These are phyloP conservation scores for Lachnellula subtilissima DNA, from an alignment of 2,329 filamentous ascomycete genomes.

Conservation along the genomic window DNA sequence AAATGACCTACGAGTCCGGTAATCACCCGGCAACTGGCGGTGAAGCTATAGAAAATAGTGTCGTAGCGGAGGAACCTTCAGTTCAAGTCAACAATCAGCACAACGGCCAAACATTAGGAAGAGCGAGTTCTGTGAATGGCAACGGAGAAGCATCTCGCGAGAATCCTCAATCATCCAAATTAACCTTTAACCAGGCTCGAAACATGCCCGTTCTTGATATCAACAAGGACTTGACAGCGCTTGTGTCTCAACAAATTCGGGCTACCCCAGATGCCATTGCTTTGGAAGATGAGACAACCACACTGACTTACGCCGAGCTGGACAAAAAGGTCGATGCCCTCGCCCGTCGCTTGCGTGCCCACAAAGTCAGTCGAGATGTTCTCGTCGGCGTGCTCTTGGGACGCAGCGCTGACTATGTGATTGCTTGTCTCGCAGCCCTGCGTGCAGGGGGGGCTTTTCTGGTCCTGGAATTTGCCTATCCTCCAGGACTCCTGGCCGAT, in stretches of 20 bases:
- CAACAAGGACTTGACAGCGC: conserved; percentile 65
- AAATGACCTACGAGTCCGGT: too few species aligned
- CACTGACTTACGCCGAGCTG: conserved; percentile 69
- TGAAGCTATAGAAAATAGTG: too few species aligned
- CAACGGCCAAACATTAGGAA: too few species aligned
- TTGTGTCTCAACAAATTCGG: conserved; percentile 65
- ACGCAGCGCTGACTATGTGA: conserved; percentile 72
- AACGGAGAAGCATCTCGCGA: too few species aligned
- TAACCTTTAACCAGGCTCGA: neutral
- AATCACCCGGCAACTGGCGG: too few species aligned
- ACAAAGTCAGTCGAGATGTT: conserved; percentile 67
- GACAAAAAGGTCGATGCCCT: conserved; percentile 63
- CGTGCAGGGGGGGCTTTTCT: conserved; percentile 76
- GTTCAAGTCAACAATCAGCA: too few species aligned
- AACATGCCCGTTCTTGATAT: conserved; percentile 64
- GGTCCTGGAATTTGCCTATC: conserved; percentile 75
- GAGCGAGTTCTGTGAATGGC: too few species aligned
- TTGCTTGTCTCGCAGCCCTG: conserved; percentile 72
- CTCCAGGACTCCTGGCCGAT: conserved; percentile 66
- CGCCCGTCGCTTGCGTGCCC: conserved; percentile 56
- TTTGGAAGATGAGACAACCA: conserved; percentile 63
- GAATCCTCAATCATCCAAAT: too few species aligned
- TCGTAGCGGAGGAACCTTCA: too few species aligned
- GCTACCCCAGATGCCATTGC: conserved; percentile 65
- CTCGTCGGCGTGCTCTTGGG: conserved; percentile 72